These are phyloP conservation scores for Russula lepida DNA, from an alignment of 768 basidiomycete genomes.

Conservation along the genomic window DNA sequence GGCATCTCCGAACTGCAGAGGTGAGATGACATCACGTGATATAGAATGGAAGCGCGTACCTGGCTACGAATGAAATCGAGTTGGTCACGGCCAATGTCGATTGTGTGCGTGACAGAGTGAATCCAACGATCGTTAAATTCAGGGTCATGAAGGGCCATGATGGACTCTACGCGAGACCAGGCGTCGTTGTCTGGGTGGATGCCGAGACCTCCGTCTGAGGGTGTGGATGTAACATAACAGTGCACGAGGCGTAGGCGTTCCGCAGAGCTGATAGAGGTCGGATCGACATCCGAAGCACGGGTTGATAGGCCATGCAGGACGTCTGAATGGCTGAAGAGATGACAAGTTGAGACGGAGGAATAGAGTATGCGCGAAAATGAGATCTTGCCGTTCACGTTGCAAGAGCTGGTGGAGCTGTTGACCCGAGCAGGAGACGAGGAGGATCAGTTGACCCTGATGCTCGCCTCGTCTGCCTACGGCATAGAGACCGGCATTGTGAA, in stretches of 20 bases:
- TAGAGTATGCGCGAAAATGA: too few species aligned
- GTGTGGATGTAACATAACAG: conserved; percentile 57
- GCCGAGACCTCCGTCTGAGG: conserved; percentile 75
- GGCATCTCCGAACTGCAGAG: conserved; percentile 61
- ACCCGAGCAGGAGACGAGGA: conserved; percentile 67
- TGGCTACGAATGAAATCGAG: conserved; percentile 68
- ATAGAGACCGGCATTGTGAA: conserved; percentile 54
- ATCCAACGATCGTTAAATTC: conserved; percentile 77
- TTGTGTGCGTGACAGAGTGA: conserved; percentile 50
- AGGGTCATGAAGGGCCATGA: conserved; percentile 80
- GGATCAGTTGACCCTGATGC: conserved; percentile 60
- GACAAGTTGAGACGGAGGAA: not conserved
- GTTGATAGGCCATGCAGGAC: conserved; percentile 69
- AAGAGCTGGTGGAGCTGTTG: conserved; percentile 55
- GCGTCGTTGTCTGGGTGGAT: conserved; percentile 61
- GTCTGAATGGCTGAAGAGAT: conserved; percentile 51
- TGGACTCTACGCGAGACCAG: conserved; percentile 75
- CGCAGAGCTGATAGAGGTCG: conserved; percentile 49
- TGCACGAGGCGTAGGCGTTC: conserved; percentile 79
- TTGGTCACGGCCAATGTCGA: conserved; percentile 40
- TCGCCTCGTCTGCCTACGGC: conserved; percentile 75
- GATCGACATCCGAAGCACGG: conserved; percentile 35
- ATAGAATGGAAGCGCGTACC: conserved; percentile 31
- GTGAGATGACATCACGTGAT: conserved; percentile 14
- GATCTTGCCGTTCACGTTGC: conserved; percentile 61